Evolutionary conservation across 352 stramenopile species (phyloP).

Genomic region (Achlya hypogyna): DNA sequence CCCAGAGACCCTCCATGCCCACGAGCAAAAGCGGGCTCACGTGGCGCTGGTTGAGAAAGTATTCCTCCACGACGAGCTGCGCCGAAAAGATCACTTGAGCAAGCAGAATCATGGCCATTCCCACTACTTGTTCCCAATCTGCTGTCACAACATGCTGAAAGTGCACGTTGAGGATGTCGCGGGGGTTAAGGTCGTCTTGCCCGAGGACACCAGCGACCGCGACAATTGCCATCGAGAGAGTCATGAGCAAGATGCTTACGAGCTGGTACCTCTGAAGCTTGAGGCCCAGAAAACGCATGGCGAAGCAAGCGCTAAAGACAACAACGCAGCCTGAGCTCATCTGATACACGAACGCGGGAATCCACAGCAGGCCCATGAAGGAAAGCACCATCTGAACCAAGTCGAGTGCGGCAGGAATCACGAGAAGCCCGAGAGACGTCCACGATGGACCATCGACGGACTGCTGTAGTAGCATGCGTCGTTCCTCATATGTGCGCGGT

Average conservation of each 20-base stretch:
- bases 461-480: slow-evolving; percentile 13
- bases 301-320: slow-evolving; percentile 32
- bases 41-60: slow-evolving; percentile 26
- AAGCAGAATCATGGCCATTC: slow-evolving; percentile 28
- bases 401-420: slow-evolving; percentile 28
- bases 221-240: background rate
- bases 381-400: slow-evolving; percentile 28
- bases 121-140: slow-evolving; percentile 16
- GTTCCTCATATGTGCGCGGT: slow-evolving; percentile 15
- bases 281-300: slow-evolving; percentile 29
- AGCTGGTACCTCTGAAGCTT: slow-evolving; percentile 33
- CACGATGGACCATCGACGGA: slow-evolving; percentile 15
- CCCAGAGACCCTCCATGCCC: slow-evolving; percentile 36
- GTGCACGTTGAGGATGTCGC: slow-evolving; percentile 2
- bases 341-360: slow-evolving; percentile 32
- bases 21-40: slow-evolving; percentile 31
- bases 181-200: slow-evolving; percentile 8
- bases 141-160: background rate
- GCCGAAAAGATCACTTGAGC: slow-evolving; percentile 31
- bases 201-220: slow-evolving; percentile 15
- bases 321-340: slow-evolving; percentile 37
- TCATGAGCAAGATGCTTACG: slow-evolving; percentile 18
- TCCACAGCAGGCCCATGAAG: slow-evolving; percentile 31
- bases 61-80: slow-evolving; percentile 38
- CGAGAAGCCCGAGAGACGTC: background rate